These are phyloP conservation scores for Citrus mangshanensis DNA, from an alignment of 345 rosid species.

Conservation along the genomic window DNA sequence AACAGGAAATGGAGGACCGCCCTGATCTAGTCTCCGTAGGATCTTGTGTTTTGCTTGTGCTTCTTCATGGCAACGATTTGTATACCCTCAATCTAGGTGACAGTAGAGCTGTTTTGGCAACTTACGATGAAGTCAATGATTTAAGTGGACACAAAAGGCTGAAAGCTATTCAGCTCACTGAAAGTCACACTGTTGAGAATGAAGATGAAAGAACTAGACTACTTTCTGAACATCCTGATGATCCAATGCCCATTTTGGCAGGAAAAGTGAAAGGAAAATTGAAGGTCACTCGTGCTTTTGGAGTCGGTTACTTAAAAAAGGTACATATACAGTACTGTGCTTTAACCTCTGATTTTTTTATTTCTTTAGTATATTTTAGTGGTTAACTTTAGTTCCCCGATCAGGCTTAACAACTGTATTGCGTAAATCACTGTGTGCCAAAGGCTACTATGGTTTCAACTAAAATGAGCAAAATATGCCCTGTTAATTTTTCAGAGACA, in stretches of 20 bases:
- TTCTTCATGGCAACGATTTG: slow-evolving; percentile 73
- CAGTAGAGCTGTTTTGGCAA: slow-evolving; percentile 90
- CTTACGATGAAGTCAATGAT: slow-evolving; percentile 35
- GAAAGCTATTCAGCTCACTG: slow-evolving; percentile 84
- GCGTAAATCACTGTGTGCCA: neutral
- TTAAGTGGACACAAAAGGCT: slow-evolving; percentile 29
- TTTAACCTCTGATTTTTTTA: neutral
- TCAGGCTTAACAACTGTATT: neutral
- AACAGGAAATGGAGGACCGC: slow-evolving; percentile 97
- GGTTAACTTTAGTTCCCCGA: neutral
- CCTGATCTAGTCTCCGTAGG: slow-evolving; percentile 97
- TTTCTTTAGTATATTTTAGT: neutral
- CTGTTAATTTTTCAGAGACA: neutral
- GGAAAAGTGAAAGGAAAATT: slow-evolving; percentile 94
- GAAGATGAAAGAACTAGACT: slow-evolving; percentile 64
- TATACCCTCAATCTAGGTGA: slow-evolving; percentile 86
- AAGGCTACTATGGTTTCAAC: neutral
- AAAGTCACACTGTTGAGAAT: slow-evolving; percentile 85
- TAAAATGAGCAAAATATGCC: neutral
- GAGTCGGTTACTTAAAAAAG: slow-evolving; percentile 96
- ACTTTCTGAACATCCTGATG: slow-evolving; percentile 79
- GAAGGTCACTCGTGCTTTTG: slow-evolving; percentile 91
- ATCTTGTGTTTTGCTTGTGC: slow-evolving; percentile 82
- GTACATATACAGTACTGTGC: slow-evolving; percentile 21
- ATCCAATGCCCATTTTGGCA: slow-evolving; percentile 53